These are phyloP conservation scores for Coniochaeta ligniaria DNA, from an alignment of 2,329 filamentous ascomycete genomes.

Conservation along the genomic window DNA sequence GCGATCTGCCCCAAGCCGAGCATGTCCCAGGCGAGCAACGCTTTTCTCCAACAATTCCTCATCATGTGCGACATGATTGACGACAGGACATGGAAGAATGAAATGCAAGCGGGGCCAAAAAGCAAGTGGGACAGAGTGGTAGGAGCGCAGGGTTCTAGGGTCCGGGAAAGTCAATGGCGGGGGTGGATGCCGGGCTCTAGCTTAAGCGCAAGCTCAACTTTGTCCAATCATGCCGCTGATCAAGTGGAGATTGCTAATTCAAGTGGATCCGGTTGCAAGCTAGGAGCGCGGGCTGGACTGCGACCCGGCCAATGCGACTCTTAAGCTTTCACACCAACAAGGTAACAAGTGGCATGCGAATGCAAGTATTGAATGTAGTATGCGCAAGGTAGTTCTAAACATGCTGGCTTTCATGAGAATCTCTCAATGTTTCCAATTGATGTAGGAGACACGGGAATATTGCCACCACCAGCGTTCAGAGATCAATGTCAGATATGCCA, in stretches of 20 bases:
- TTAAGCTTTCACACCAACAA: background rate
- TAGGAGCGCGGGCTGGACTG: background rate
- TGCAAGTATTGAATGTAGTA: background rate
- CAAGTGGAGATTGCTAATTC: background rate
- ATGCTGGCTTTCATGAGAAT: too few species aligned
- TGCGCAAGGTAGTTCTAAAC: too few species aligned
- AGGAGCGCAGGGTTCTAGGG: background rate
- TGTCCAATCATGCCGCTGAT: background rate
- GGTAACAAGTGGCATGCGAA: background rate
- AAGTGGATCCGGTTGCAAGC: background rate
- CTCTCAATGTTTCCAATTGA: background rate
- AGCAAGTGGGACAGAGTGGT: background rate
- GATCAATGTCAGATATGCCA: too few species aligned
- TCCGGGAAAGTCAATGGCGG: background rate
- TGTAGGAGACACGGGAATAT: too few species aligned
- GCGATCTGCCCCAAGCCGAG: background rate
- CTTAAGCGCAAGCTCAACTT: background rate
- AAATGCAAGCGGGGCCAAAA: background rate
- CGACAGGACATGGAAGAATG: background rate
- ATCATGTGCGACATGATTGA: background rate
- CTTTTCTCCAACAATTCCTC: background rate
- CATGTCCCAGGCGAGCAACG: background rate
- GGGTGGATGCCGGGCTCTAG: constrained; percentile 1
- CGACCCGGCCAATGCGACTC: background rate
- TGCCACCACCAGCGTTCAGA: too few species aligned